Percentiles rank a stretch among this genome's conserved stretches.
These are phyloP conservation scores for Nephromyces sp. DNA, from an alignment of 169 alveolate species.

Conservation along the genomic window DNA sequence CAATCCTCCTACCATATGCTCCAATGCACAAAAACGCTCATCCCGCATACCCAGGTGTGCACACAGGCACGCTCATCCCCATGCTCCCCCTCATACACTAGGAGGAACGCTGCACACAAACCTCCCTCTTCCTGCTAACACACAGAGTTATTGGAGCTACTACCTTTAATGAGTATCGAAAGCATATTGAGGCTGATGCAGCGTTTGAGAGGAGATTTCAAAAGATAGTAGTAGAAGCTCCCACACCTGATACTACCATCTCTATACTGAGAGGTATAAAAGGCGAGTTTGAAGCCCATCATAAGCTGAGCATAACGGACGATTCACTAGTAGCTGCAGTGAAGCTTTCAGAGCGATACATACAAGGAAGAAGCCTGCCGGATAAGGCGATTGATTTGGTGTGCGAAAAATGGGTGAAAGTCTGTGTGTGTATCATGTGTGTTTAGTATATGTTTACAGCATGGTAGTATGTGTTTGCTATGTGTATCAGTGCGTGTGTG, in stretches of 20 bases:
- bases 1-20: not conserved
- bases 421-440: no score
- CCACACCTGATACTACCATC: conserved; percentile 74
- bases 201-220: conserved; percentile 80
- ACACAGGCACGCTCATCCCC: no score
- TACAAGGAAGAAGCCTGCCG: conserved; percentile 43
- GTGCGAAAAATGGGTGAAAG: not conserved
- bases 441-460: no score
- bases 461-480: no score
- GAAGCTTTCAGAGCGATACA: conserved; percentile 38
- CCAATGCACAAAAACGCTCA: not conserved
- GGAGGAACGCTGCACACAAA: no score
- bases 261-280: conserved; percentile 72
- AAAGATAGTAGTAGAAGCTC: conserved; percentile 63
- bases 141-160: conserved; percentile 75
- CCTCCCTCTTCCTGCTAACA: no score
- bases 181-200: conserved; percentile 73
- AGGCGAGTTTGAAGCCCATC: conserved; percentile 74
- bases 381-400: conserved; percentile 66
- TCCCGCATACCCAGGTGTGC: not conserved
- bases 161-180: conserved; percentile 75
- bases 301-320: conserved; percentile 73
- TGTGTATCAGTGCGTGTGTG: no score
- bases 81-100: no score
- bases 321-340: conserved; percentile 76